phyloP scores from a whole-genome alignment of 768 basidiomycete genomes.

The Leccinum fibrillosum region DNA sequence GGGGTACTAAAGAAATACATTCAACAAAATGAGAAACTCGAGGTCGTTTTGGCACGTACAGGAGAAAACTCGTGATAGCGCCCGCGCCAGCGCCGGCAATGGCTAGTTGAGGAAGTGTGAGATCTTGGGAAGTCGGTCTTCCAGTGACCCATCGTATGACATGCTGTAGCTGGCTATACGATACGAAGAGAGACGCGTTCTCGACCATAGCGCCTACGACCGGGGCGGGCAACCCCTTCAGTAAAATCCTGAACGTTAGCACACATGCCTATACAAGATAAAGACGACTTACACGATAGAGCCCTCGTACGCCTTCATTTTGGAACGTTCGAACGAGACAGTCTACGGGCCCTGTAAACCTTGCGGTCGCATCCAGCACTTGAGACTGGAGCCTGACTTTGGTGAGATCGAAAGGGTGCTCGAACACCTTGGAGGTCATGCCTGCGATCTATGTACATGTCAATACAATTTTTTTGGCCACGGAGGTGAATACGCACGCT shows the following conservation, averaged over 20 bases:
- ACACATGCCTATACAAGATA: neutral
- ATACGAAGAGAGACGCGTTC: conserved; percentile 83
- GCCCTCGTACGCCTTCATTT: conserved; percentile 77
- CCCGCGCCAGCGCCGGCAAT: conserved; percentile 89
- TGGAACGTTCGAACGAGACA: conserved; percentile 79
- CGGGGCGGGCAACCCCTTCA: conserved; percentile 86
- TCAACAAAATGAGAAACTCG: neutral
- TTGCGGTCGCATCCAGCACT: conserved; percentile 62
- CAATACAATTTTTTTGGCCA: neutral
- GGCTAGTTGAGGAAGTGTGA: conserved; percentile 67
- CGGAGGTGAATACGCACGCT: conserved; percentile 42
- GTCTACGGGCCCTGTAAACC: conserved; percentile 85
- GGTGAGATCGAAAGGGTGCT: conserved; percentile 94
- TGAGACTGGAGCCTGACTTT: conserved; percentile 95
- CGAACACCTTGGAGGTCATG: conserved; percentile 80
- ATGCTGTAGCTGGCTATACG: conserved; percentile 76
- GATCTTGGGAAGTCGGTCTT: conserved; percentile 35
- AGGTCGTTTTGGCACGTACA: conserved; percentile 48
- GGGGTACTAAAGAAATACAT: conserved; percentile 59
- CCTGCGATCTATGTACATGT: conserved; percentile 62
- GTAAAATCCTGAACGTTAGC: conserved; percentile 1
- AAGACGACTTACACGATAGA: conserved; percentile 71
- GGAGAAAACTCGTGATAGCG: conserved; percentile 76
- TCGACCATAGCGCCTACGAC: conserved; percentile 90
- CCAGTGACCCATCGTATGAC: conserved; percentile 45